These are phyloP conservation scores for Podospora pseudopauciseta DNA, from an alignment of 495 filamentous ascomycete species.

Conservation along the genomic window DNA sequence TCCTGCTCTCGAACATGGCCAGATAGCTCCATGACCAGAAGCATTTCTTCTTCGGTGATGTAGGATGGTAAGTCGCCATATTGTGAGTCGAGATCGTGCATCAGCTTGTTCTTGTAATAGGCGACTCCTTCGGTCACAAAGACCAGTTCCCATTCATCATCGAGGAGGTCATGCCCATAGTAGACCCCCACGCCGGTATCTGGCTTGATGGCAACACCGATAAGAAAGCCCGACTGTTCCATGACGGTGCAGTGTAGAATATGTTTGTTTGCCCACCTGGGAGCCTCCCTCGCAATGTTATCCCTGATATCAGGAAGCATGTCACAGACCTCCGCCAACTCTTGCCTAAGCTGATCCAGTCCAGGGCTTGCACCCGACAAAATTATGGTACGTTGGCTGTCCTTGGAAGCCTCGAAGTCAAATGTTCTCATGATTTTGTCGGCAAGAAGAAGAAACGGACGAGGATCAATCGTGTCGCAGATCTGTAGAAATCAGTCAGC, in stretches of 20 bases:
- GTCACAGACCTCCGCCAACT: slow-evolving; percentile 71
- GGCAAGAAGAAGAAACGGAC: slow-evolving; percentile 60
- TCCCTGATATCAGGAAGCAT: slow-evolving; percentile 66
- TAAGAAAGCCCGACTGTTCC: slow-evolving; percentile 87
- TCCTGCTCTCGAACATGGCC: slow-evolving; percentile 69
- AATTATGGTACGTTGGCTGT: slow-evolving; percentile 71
- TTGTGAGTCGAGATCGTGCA: slow-evolving; percentile 77
- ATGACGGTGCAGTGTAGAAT: slow-evolving; percentile 73
- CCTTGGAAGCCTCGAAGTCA: slow-evolving; percentile 75
- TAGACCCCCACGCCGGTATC: slow-evolving; percentile 61
- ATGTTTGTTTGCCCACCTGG: slow-evolving; percentile 52
- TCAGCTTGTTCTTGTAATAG: slow-evolving; percentile 85
- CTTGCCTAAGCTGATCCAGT: slow-evolving; percentile 72
- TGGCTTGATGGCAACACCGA: slow-evolving; percentile 64
- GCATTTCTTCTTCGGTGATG: slow-evolving; percentile 87
- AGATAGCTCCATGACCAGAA: slow-evolving; percentile 77
- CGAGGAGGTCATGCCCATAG: slow-evolving; percentile 53
- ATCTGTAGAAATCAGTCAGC: slow-evolving; percentile 23
- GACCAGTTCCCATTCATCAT: slow-evolving; percentile 68
- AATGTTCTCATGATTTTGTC: slow-evolving; percentile 70
- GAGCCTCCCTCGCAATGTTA: slow-evolving; percentile 59
- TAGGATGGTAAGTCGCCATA: slow-evolving; percentile 81
- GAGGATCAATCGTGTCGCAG: slow-evolving; percentile 45
- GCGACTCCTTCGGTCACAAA: slow-evolving; percentile 68
- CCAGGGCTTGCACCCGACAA: slow-evolving; percentile 66